Evolutionary conservation across 148 eudicot genomes (phyloP), one percentile per base, ranked within the genome.

Genomic region (Suaeda aralocaspica): DNA sequence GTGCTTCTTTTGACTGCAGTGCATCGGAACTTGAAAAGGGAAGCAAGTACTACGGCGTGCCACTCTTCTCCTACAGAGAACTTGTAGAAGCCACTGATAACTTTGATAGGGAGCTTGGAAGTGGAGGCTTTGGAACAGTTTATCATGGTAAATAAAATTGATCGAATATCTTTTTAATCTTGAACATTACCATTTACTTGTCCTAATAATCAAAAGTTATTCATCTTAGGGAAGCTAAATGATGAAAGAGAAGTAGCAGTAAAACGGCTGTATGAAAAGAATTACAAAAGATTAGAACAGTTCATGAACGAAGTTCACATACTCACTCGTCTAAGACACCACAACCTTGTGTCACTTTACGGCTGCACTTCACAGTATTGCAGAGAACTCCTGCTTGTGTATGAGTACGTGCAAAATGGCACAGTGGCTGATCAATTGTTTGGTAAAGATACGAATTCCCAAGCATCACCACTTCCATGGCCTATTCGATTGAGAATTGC

Each of bases 201-300:
- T n/a, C n/a, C n/a, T n/a, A n/a, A n/a, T n/a, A n/a, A n/a, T n/a
- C n/a, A n/a, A n/a, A n/a, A n/a, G n/a, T n/a, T 2, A 8, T 57
- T 8, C 24, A 26, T 69, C 24, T 28, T 58, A 87, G 91, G 87
- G 21, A 79, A 69, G 66, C 83, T 88, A 13, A 75, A 56, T 33
- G 89, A 83, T 53, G 84, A 87, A 56, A 55, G 85, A 24, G 87
- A 83, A 76, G 84, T 85, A 0, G 92, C 89, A 28, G 84, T 88
- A n/a, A 88, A 88, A 70, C 85, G 84, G 51, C 80, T 83, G 0
- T 85, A 73, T 13, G 87, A 85, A 69, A 63, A 80, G 64, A 88
- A 80, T 78, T 78, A 28, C 69, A 78, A 68, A 42, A 71, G 77
- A 26, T 52, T 77, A 24, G 75, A 75, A 21, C 89, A 83, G 25